A percentile compares a stretch with the other conserved stretches of the same genome.
Evolutionary conservation across 371 early-diverging fungal genomes (phyloP).

Genomic region (Blakeslea trispora): DNA sequence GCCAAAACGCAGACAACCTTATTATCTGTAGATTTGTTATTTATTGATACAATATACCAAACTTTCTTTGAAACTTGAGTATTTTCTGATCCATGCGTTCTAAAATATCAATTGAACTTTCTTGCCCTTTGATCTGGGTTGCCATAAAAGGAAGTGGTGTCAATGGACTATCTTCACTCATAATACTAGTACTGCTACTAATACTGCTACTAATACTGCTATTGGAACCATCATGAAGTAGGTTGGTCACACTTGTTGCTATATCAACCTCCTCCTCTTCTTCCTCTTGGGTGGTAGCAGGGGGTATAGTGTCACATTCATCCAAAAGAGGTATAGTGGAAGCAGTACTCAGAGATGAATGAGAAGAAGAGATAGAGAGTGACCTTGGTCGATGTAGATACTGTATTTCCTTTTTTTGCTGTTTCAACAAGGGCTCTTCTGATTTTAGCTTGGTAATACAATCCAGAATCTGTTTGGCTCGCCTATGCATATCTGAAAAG

Average conservation of each 20-base stretch:
- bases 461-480: conserved; percentile 59
- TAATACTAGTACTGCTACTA: background rate
- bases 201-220: background rate
- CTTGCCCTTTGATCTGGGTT: conserved; percentile 10
- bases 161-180: conserved; percentile 1
- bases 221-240: too few species aligned
- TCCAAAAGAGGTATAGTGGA: conserved; percentile 41
- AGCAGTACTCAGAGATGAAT: conserved; percentile 40
- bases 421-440: conserved; percentile 25
- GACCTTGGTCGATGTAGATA: conserved; percentile 3
- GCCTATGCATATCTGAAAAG: conserved; percentile 63
- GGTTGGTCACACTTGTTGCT: too few species aligned
- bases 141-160: conserved; percentile 13
- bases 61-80: conserved; percentile 42
- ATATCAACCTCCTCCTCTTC: too few species aligned
- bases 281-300: too few species aligned
- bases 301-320: conserved; percentile 10
- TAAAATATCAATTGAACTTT: conserved; percentile 36
- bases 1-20: background rate
- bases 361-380: conserved; percentile 13
- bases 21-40: background rate
- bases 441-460: conserved; percentile 56
- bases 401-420: conserved; percentile 2
- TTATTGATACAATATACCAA: conserved; percentile 20
- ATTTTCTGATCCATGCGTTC: conserved; percentile 38